Base-by-base conservation (phyloP, 2,329 filamentous ascomycete species). In the Claviceps purpurea region DNA sequence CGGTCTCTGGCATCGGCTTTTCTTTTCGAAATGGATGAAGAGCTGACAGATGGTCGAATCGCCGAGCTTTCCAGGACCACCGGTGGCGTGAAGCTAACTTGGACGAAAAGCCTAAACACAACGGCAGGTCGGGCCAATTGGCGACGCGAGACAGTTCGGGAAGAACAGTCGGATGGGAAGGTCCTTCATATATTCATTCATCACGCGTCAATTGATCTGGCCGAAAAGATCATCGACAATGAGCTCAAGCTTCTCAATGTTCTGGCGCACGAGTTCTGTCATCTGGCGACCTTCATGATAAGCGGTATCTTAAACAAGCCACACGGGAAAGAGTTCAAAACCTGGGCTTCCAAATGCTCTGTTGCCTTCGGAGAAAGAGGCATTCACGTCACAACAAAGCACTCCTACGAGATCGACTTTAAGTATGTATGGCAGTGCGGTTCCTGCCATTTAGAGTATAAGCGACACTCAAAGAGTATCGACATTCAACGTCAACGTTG, bases 211-310 rank as follows among this genome's bases (percentile, higher is more conserved):
- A 95, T 97, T 61, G 90, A 97, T 64, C 79, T 97, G 2, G 88
- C 90, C 0, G 82, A 87, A 51, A 95, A 94, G 65, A 84, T 96
- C 47, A 89, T 97, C 56, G 82, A 89, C 63, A 78, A 84, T 61
- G 80, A 87, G 58, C 68, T 85, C 53, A 81, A 88, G 3, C 76
- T 97, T 1, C 76, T 93, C 56, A 96, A 96, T 65, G 89, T 93
- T 0, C 70, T 97, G n/a, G 89, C 91, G 0, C 93, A 98, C 65
- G 93, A 98, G 61, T 97, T 93, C 71, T 97, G 93, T 66, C 93
- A 98, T 63, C 72, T 97, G 1, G 84, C 88, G 44, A 95, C 89
- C 61, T 96, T 91, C 66, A 94, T 97, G 81, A 73, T 97, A 56
- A 84, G 77, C 48, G 81, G 83, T 39, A 72, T 90, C 39, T 83